Evolutionary conservation across 202 grass and related monocot species (phyloP).

Genomic region (Thinopyrum obtusiflorum): DNA sequence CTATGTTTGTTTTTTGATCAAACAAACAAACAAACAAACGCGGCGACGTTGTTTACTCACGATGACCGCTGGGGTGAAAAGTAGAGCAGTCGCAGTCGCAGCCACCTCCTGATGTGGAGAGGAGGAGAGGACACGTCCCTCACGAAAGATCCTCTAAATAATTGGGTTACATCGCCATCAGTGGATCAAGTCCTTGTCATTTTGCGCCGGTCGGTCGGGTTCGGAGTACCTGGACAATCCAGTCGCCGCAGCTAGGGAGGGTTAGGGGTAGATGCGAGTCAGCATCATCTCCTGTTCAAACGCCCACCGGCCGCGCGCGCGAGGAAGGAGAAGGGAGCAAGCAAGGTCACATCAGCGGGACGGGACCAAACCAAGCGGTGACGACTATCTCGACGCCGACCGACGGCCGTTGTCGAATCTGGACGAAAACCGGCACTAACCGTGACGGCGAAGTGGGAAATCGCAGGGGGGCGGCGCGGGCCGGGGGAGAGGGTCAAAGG

Average conservation of each 20-base stretch:
- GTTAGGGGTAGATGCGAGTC: no score
- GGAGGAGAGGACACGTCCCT: neutral
- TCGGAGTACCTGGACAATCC: neutral
- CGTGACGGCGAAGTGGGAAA: neutral
- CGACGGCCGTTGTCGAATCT: neutral
- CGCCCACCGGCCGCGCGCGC: neutral
- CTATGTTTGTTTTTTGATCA: no score
- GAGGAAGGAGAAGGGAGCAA: neutral
- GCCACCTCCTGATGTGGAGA: no score
- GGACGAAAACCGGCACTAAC: neutral
- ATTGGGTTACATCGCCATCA: neutral
- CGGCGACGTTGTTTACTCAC: neutral
- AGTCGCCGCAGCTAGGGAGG: constrained; percentile 1
- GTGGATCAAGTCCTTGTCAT: neutral
- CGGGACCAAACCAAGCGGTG: neutral
- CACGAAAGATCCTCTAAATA: neutral
- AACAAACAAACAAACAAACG: no score
- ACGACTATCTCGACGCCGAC: neutral
- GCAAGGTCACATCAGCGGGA: neutral
- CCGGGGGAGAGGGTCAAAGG: neutral
- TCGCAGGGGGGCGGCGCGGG: neutral
- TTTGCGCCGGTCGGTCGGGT: neutral
- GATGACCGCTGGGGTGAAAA: no score
- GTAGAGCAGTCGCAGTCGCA: no score
- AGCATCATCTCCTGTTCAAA: no score